Evolutionary conservation across 2,329 filamentous ascomycete species (phyloP).

Genomic region (Ophiostoma fasciatum): DNA sequence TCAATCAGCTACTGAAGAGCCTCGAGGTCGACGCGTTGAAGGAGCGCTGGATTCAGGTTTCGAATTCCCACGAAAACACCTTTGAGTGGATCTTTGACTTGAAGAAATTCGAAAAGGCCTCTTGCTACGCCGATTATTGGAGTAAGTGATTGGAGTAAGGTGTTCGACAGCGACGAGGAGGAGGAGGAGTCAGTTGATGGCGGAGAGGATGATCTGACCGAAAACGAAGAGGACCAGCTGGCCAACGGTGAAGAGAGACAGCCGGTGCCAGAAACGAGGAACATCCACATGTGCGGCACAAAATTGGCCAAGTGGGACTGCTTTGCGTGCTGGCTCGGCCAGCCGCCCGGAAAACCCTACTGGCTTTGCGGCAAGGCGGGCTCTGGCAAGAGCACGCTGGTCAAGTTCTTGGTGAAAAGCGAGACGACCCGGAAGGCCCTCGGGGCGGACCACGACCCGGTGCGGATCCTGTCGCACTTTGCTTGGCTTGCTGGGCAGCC

Average conservation of each 20-base stretch:
- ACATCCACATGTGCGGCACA: too few relatives aligned
- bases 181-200: too few relatives aligned
- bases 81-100: slow-evolving; percentile 1
- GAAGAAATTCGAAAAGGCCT: neutral
- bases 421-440: neutral
- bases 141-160: too few relatives aligned
- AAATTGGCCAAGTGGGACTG: neutral
- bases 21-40: neutral
- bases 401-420: neutral
- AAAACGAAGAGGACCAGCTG: too few relatives aligned
- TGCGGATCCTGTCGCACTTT: neutral
- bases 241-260: too few relatives aligned
- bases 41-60: neutral
- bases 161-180: too few relatives aligned
- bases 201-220: too few relatives aligned
- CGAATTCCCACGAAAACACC: neutral
- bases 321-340: neutral
- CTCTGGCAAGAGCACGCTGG: slow-evolving; percentile 1
- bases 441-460: neutral
- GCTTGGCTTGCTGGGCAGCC: slow-evolving; percentile 1
- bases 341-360: neutral
- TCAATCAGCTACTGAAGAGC: neutral
- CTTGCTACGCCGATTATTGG: too few relatives aligned
- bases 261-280: too few relatives aligned
- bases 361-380: neutral